Conservation (phyloP, 2,329 filamentous ascomycete genomes). For the Xylariaceae sp. region DNA sequence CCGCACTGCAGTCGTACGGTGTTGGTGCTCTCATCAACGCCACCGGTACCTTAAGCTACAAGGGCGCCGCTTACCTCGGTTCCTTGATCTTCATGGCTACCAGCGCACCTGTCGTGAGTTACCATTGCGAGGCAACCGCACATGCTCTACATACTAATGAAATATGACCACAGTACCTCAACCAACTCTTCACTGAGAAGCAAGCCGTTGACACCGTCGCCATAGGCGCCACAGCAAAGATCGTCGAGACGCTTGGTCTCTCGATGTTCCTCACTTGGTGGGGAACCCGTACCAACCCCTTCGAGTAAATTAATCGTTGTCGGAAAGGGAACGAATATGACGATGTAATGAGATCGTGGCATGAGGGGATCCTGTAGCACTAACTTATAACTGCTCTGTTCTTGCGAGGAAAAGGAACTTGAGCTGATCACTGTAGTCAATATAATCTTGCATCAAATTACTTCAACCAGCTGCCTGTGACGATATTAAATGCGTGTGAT, state of each 20-base stretch:
- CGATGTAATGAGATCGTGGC: constrained; percentile 8
- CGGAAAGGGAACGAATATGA: constrained; percentile 3
- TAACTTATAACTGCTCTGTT: no score
- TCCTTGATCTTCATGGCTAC: constrained; percentile 87
- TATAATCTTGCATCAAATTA: no score
- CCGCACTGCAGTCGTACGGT: constrained; percentile 83
- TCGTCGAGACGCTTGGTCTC: constrained; percentile 89
- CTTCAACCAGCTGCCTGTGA: no score
- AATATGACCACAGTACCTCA: constrained; percentile 64
- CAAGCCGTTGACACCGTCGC: constrained; percentile 86
- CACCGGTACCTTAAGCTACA: constrained; percentile 92
- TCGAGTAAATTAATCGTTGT: constrained; percentile 56
- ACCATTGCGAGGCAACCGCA: no score
- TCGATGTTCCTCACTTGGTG: constrained; percentile 94
- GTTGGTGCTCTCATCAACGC: constrained; percentile 90
- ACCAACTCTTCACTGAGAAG: constrained; percentile 86
- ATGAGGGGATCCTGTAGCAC: neutral
- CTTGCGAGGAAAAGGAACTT: no score
- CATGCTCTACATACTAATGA: no score
- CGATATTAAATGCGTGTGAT: no score
- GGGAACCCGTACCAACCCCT: constrained; percentile 92
- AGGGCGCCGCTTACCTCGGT: constrained; percentile 93
- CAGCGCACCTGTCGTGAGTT: constrained; percentile 76
- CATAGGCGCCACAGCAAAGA: constrained; percentile 75
- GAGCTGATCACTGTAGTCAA: no score